A percentile compares a stretch with the other conserved stretches of the same genome.
phyloP scores from a whole-genome alignment of 306 rosid species.

The Cucurbita moschata region DNA sequence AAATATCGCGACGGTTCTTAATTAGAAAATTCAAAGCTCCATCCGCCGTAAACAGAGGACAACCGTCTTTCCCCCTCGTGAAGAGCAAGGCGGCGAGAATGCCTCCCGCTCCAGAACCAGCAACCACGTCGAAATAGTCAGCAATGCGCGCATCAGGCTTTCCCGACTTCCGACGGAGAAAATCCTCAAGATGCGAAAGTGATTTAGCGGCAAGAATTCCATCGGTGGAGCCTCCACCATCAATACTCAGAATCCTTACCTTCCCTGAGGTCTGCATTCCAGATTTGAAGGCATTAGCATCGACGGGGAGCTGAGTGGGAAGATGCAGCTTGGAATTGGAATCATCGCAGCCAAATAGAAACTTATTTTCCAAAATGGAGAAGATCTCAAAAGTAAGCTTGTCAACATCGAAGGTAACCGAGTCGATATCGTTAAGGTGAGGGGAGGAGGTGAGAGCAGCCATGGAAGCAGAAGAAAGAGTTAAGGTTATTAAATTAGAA shows the following conservation, averaged over 20 bases:
- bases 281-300: conserved; percentile 7
- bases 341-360: conserved; percentile 56
- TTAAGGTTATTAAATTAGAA: background rate
- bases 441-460: conserved; percentile 49
- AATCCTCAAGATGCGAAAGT: conserved; percentile 51
- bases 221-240: conserved; percentile 69
- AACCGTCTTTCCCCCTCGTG: conserved; percentile 46
- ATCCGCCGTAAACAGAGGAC: conserved; percentile 55
- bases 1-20: conserved; percentile 40
- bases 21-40: conserved; percentile 45
- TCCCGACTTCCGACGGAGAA: conserved; percentile 44
- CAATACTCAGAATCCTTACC: conserved; percentile 70
- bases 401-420: conserved; percentile 31
- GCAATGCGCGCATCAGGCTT: conserved; percentile 39
- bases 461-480: conserved; percentile 16
- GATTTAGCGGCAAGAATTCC: conserved; percentile 77
- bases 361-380: conserved; percentile 73
- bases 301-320: background rate
- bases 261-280: conserved; percentile 28
- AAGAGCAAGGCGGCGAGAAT: conserved; percentile 65
- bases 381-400: conserved; percentile 89
- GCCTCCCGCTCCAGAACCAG: conserved; percentile 77
- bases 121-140: conserved; percentile 61
- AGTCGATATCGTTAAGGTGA: conserved; percentile 19
- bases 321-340: background rate